phyloP scores from a whole-genome alignment of 441 rosid genomes.

The Eruca vesicaria region DNA sequence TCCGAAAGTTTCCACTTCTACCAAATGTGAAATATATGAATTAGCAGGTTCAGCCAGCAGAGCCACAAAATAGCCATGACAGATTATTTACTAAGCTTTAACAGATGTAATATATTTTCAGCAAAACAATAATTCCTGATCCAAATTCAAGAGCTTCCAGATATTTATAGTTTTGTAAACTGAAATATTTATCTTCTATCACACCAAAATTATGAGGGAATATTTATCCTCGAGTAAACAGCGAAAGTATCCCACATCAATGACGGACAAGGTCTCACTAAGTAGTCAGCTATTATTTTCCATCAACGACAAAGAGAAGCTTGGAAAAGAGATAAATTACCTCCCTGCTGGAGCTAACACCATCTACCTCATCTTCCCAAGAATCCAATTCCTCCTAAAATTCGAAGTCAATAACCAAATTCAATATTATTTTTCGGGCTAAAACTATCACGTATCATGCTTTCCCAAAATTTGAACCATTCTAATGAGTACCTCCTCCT shows the following conservation, averaged over 20 bases:
- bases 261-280: constrained; percentile 4
- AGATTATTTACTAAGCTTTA: neutral
- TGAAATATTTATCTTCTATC: neutral
- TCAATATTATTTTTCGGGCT: neutral
- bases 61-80: constrained; percentile 1
- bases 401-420: neutral
- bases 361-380: constrained; percentile 69
- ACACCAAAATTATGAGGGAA: neutral
- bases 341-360: constrained; percentile 42
- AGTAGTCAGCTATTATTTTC: neutral
- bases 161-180: constrained; percentile 3
- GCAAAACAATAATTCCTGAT: neutral
- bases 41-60: neutral
- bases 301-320: neutral
- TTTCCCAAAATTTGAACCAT: neutral
- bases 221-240: neutral
- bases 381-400: constrained; percentile 60
- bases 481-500: constrained; percentile 64
- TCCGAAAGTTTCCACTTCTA: neutral
- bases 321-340: constrained; percentile 33
- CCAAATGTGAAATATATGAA: neutral
- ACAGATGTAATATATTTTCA: neutral
- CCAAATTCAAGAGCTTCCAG: constrained; percentile 10
- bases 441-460: neutral
- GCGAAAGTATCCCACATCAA: neutral